A percentile compares a stretch with the other conserved stretches of the same genome.
Evolutionary conservation across 2,329 filamentous ascomycete genomes (phyloP).

Genomic region (Dactylellina sp.): DNA sequence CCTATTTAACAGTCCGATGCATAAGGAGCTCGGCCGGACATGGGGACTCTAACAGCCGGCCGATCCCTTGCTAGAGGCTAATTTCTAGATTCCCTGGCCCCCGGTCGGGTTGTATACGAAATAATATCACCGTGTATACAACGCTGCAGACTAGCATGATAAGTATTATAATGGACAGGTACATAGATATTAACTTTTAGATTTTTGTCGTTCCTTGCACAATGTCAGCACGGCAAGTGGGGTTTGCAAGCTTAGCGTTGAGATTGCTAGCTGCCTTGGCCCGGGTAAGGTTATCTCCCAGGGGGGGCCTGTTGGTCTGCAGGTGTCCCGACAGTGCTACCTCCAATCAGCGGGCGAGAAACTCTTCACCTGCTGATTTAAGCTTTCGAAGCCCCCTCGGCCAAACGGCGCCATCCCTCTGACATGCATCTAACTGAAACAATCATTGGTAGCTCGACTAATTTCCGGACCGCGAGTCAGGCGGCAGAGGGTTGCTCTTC

Average conservation of each 20-base stretch:
- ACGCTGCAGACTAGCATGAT: too few species aligned
- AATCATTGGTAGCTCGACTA: not conserved
- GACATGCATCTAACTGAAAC: conserved; percentile 9
- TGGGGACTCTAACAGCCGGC: not conserved
- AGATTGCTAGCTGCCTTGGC: not conserved
- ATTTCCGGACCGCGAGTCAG: conserved; percentile 3
- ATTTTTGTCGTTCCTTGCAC: not conserved
- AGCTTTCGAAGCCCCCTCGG: not conserved
- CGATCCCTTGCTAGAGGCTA: too few species aligned
- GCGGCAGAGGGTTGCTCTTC: not conserved
- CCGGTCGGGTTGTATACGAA: too few species aligned
- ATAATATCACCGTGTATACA: too few species aligned
- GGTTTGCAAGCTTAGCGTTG: not conserved
- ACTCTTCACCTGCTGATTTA: conserved; percentile 1
- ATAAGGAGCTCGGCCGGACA: not conserved
- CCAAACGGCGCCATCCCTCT: conserved; percentile 1
- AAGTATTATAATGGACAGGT: too few species aligned
- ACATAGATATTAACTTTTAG: too few species aligned
- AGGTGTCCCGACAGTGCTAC: conserved; percentile 4
- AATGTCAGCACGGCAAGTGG: conserved; percentile 1
- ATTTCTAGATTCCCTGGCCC: too few species aligned
- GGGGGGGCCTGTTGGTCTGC: not conserved
- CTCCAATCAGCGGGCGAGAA: conserved; percentile 3
- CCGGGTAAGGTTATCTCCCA: not conserved
- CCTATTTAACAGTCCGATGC: conserved; percentile 1